Conservation (phyloP, 305 asterid genomes). For the Rubia balearica region DNA sequence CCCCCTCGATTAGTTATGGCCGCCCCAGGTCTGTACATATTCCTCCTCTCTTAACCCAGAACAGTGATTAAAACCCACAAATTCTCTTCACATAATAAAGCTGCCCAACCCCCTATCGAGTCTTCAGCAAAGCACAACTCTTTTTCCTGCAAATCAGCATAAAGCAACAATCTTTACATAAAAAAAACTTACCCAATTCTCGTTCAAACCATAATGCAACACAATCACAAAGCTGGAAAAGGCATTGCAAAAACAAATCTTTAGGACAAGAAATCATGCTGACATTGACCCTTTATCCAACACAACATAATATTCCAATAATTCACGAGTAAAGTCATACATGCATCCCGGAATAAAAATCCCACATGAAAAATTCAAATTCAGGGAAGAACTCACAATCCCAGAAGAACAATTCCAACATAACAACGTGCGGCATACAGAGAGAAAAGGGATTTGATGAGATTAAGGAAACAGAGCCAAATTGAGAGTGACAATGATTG, state of each 20-base stretch:
- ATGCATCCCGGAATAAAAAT: not conserved
- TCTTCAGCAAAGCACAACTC: constrained; percentile 9
- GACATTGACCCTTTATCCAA: not conserved
- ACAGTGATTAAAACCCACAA: constrained; percentile 4
- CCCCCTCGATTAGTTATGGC: constrained; percentile 58
- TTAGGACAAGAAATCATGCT: not conserved
- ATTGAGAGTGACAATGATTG: constrained; percentile 1
- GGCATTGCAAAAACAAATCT: not conserved
- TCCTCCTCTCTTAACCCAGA: constrained; percentile 16
- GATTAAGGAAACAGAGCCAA: not conserved
- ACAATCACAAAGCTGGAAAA: constrained; percentile 2
- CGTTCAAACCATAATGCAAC: not conserved
- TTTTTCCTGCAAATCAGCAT: constrained; percentile 14
- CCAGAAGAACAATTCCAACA: not conserved
- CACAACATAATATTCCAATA: not conserved
- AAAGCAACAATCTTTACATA: constrained; percentile 3
- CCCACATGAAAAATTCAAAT: not conserved
- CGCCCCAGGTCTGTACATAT: constrained; percentile 53
- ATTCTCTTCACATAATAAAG: constrained; percentile 8
- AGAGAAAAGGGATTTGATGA: not conserved
- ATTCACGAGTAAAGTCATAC: not conserved
- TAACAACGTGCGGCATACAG: not conserved
- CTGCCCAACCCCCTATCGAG: constrained; percentile 13
- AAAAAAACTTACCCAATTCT: not conserved
- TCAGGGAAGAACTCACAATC: constrained; percentile 3